Evolutionary conservation across 305 asterid genomes (phyloP).

Genomic region (Caryopteris hybrid): DNA sequence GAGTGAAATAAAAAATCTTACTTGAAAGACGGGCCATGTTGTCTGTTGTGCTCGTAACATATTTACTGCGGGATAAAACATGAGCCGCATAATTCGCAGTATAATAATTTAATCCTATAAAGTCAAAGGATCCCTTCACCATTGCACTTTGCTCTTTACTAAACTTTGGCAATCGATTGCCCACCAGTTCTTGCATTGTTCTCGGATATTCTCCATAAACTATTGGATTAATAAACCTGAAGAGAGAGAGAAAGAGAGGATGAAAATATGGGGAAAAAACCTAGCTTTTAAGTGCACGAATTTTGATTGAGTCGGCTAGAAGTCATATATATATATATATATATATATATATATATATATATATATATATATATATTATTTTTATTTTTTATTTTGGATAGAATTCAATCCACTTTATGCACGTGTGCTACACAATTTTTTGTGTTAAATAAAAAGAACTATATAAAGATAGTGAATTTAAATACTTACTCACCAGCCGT

Average conservation of each 20-base stretch:
- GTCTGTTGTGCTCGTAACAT: slow-evolving; percentile 36
- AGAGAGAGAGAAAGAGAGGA: too few species aligned
- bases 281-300: too few species aligned
- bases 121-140: slow-evolving; percentile 52
- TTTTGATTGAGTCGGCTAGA: too few species aligned
- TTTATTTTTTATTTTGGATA: too few species aligned
- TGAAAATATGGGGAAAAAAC: too few species aligned
- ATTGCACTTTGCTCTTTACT: slow-evolving; percentile 20
- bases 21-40: slow-evolving; percentile 31
- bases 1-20: too few species aligned
- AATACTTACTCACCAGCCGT: slow-evolving; percentile 43
- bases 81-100: slow-evolving; percentile 42
- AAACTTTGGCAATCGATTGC: slow-evolving; percentile 48
- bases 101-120: slow-evolving; percentile 57
- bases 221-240: slow-evolving; percentile 52
- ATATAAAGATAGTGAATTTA: neutral
- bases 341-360: too few species aligned
- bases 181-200: slow-evolving; percentile 31
- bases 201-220: slow-evolving; percentile 51
- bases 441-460: too few species aligned
- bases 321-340: too few species aligned
- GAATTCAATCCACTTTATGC: too few species aligned
- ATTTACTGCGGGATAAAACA: neutral
- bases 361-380: too few species aligned
- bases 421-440: too few species aligned